Conservation (phyloP, 1,284 basidiomycete species). For the Ceratobasidium sp. region DNA sequence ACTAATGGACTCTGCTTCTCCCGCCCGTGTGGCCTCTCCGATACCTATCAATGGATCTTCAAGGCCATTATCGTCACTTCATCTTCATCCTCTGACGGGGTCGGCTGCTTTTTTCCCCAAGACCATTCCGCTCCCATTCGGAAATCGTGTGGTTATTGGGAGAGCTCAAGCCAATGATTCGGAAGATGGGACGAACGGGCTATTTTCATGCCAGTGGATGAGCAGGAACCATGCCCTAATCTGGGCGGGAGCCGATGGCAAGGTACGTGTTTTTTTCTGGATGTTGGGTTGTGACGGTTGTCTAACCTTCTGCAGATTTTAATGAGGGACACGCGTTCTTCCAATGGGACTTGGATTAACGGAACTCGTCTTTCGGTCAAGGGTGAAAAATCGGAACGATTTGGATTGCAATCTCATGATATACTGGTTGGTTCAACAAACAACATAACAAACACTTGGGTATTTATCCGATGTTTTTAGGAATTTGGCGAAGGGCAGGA, state of each 20-base stretch:
- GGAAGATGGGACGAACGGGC: conserved; percentile 35
- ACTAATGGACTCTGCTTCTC: conserved; percentile 6
- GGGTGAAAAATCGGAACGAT: conserved; percentile 36
- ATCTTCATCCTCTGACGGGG: conserved; percentile 36
- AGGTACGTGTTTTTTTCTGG: conserved; percentile 17
- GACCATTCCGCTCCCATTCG: conserved; percentile 29
- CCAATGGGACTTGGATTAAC: conserved; percentile 40
- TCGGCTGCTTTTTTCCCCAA: conserved; percentile 39
- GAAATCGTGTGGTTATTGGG: conserved; percentile 37
- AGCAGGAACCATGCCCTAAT: conserved; percentile 37
- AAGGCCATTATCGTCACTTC: conserved; percentile 5
- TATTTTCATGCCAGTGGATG: conserved; percentile 41
- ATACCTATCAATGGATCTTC: conserved; percentile 2
- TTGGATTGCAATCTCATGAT: conserved; percentile 32
- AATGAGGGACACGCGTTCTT: conserved; percentile 33
- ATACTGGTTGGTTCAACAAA: conserved; percentile 25
- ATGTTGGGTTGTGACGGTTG: conserved; percentile 9
- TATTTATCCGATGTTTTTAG: conserved; percentile 7
- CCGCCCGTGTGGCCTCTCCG: conserved; percentile 7
- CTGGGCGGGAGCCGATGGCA: conserved; percentile 30
- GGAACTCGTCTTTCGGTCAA: conserved; percentile 31
- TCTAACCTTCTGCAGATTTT: conserved; percentile 16
- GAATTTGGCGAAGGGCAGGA: conserved; percentile 41
- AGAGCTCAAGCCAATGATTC: conserved; percentile 27
- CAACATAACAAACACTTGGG: not conserved